Conservation (phyloP, 2,329 filamentous ascomycete species). For the Colletotrichum endophyticum region DNA sequence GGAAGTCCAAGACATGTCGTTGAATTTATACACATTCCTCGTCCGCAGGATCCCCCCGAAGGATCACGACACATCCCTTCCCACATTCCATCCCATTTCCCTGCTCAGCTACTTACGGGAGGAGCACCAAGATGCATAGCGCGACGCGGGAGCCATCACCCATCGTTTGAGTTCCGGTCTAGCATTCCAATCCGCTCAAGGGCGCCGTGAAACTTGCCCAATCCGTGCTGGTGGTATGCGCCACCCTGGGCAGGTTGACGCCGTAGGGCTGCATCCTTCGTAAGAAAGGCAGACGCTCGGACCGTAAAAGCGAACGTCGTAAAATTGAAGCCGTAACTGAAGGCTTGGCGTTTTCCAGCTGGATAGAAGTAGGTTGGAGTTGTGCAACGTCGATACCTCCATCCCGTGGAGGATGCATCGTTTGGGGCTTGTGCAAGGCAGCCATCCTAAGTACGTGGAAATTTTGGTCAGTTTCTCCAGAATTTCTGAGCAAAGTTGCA, state of each 20-base stretch:
- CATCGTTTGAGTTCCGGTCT: background rate
- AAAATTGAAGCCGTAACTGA: background rate
- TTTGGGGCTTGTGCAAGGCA: background rate
- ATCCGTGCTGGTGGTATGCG: background rate
- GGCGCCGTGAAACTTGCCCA: background rate
- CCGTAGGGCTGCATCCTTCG: background rate
- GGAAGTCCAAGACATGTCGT: background rate
- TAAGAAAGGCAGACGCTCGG: background rate
- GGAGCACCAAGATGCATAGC: background rate
- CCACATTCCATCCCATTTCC: background rate
- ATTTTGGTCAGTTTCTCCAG: fast-evolving
- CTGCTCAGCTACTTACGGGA: background rate
- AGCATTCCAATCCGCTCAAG: background rate
- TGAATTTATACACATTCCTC: background rate
- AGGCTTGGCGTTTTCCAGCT: background rate
- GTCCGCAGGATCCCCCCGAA: background rate
- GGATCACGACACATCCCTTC: background rate
- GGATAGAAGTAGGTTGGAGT: background rate
- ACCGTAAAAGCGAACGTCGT: background rate
- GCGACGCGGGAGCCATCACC: background rate
- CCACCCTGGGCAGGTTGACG: background rate
- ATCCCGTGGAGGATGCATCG: background rate
- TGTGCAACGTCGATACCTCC: background rate
- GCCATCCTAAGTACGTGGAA: fast-evolving
- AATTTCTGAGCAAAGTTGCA: background rate